Evolutionary conservation across 345 rosid species (phyloP).

Genomic region (Citrus unshiu): DNA sequence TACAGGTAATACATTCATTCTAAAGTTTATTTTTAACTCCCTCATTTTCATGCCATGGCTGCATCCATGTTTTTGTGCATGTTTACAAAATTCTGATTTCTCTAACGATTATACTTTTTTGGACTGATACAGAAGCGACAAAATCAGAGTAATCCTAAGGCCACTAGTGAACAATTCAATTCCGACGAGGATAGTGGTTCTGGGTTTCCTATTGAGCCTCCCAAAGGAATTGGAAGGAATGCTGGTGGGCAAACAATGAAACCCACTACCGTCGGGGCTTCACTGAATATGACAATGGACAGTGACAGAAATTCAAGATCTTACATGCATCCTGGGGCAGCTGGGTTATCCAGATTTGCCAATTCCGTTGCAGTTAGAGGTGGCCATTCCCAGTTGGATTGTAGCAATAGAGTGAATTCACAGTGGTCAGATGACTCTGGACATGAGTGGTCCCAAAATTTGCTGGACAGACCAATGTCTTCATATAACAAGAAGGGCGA

Average conservation of each 20-base stretch:
- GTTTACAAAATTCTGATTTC: background rate
- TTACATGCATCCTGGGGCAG: constrained; percentile 36
- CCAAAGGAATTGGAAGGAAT: constrained; percentile 31
- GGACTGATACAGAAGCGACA: constrained; percentile 41
- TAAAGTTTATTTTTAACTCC: background rate
- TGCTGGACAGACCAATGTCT: constrained; percentile 34
- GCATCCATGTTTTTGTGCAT: background rate
- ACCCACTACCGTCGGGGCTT: constrained; percentile 18
- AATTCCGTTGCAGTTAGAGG: constrained; percentile 82
- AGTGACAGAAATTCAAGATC: constrained; percentile 52
- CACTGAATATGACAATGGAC: constrained; percentile 23
- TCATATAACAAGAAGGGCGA: constrained; percentile 33
- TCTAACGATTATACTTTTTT: background rate
- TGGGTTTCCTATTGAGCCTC: constrained; percentile 42
- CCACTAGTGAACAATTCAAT: constrained; percentile 33
- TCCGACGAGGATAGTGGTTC: constrained; percentile 45
- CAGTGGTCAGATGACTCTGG: constrained; percentile 47
- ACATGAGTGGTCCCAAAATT: constrained; percentile 49
- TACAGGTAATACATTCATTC: constrained; percentile 23
- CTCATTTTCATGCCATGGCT: background rate
- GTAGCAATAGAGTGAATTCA: constrained; percentile 33
- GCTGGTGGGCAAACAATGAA: constrained; percentile 31
- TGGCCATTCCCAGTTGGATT: constrained; percentile 54
- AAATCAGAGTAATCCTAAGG: constrained; percentile 36
- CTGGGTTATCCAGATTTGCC: constrained; percentile 64